These are phyloP conservation scores for Cunninghamia lanceolata DNA, from an alignment of 75 land plant species.

Conservation along the genomic window DNA sequence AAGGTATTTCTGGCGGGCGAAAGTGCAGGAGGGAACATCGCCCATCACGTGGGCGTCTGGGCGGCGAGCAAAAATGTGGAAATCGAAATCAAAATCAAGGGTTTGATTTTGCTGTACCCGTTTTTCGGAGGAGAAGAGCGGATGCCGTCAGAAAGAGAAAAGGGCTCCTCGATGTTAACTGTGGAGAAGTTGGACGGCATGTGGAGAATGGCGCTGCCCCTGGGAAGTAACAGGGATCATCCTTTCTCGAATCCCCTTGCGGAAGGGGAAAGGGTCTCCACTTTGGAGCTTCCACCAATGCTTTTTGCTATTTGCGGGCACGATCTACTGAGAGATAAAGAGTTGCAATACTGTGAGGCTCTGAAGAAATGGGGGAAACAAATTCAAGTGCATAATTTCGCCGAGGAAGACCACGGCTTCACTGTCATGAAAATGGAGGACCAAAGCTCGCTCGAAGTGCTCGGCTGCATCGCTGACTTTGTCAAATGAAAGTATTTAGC, in stretches of 20 bases:
- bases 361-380: background rate
- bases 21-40: slow-evolving; percentile 48
- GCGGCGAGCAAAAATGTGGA: background rate
- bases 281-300: background rate
- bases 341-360: background rate
- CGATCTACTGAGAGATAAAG: background rate
- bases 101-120: slow-evolving; percentile 5
- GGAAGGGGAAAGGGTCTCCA: background rate
- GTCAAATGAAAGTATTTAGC: background rate
- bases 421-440: background rate
- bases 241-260: background rate
- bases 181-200: too few species aligned
- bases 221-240: too few species aligned
- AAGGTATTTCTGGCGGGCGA: slow-evolving; percentile 29
- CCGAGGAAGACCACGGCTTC: background rate
- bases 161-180: too few species aligned
- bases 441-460: background rate
- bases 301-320: too few species aligned
- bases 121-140: background rate
- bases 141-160: too few species aligned
- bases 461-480: background rate
- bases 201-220: too few species aligned
- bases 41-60: slow-evolving; percentile 16
- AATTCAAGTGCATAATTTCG: background rate
- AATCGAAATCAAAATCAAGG: too few species aligned